phyloP scores from a whole-genome alignment of 2,329 filamentous ascomycete species.

The Verticillium tricorpus region DNA sequence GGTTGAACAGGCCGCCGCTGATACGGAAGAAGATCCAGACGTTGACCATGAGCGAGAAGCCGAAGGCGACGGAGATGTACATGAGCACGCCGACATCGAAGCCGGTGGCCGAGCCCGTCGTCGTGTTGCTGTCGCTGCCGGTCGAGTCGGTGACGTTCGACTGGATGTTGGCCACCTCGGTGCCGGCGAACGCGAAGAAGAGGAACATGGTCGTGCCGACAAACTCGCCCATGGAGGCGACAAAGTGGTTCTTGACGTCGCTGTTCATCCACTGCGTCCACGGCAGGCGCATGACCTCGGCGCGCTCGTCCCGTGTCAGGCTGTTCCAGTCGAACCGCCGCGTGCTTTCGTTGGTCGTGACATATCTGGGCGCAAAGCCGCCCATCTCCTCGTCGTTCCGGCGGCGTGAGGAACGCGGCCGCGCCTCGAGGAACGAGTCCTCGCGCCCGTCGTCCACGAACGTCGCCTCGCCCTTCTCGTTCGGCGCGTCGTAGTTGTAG shows the following conservation, averaged over 20 bases:
- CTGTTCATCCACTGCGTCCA: conserved; percentile 43
- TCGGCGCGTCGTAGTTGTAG: conserved; percentile 8
- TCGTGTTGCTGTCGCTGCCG: conserved; percentile 25
- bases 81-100: conserved; percentile 38
- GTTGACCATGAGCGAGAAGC: conserved; percentile 39
- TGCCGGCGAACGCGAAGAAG: conserved; percentile 37
- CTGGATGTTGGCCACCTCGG: conserved; percentile 33
- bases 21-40: conserved; percentile 45
- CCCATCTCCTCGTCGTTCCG: conserved; percentile 9
- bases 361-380: neutral
- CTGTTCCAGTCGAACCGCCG: conserved; percentile 30
- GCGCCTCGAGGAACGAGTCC: conserved; percentile 7
- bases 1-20: conserved; percentile 32
- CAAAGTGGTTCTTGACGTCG: conserved; percentile 37
- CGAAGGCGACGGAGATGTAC: conserved; percentile 37
- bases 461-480: conserved; percentile 5
- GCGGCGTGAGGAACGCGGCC: conserved; percentile 7
- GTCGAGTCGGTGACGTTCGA: conserved; percentile 20
- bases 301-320: conserved; percentile 33
- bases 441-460: conserved; percentile 9
- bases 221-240: conserved; percentile 32
- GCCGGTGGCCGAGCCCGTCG: conserved; percentile 35
- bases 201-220: conserved; percentile 38
- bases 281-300: conserved; percentile 37
- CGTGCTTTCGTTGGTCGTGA: conserved; percentile 6